These are phyloP conservation scores for Roridomyces roridus DNA, from an alignment of 768 basidiomycete species.

Conservation along the genomic window DNA sequence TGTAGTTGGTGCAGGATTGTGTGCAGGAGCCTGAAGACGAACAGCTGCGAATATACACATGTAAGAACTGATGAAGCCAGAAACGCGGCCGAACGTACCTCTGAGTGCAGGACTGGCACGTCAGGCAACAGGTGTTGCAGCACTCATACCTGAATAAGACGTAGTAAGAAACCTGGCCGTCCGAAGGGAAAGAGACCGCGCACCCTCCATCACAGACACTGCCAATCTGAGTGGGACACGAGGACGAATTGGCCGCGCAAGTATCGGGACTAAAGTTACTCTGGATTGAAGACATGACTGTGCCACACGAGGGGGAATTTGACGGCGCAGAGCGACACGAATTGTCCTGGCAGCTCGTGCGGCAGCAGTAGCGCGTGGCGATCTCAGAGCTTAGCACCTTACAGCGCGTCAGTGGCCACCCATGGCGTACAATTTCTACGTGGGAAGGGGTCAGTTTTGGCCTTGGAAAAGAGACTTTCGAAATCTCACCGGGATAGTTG, in stretches of 20 bases:
- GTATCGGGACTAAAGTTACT: conserved; percentile 13
- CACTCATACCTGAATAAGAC: conserved; percentile 15
- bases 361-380: conserved; percentile 23
- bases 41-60: conserved; percentile 6
- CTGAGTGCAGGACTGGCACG: conserved; percentile 18
- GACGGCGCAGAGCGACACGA: conserved; percentile 13
- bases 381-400: conserved; percentile 19
- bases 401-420: conserved; percentile 28
- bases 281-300: conserved; percentile 17
- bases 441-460: background rate
- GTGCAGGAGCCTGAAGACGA: conserved; percentile 3
- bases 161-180: background rate
- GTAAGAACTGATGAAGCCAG: no score
- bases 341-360: conserved; percentile 5
- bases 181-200: background rate
- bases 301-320: conserved; percentile 13
- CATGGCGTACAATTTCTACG: conserved; percentile 26
- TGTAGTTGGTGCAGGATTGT: conserved; percentile 10
- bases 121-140: conserved; percentile 21
- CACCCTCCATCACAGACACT: conserved; percentile 25
- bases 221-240: conserved; percentile 19
- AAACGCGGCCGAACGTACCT: no score
- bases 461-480: background rate
- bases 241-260: conserved; percentile 12
- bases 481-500: conserved; percentile 23